Conservation (phyloP, 2,329 filamentous ascomycete genomes). For the Huntiella savannae region DNA sequence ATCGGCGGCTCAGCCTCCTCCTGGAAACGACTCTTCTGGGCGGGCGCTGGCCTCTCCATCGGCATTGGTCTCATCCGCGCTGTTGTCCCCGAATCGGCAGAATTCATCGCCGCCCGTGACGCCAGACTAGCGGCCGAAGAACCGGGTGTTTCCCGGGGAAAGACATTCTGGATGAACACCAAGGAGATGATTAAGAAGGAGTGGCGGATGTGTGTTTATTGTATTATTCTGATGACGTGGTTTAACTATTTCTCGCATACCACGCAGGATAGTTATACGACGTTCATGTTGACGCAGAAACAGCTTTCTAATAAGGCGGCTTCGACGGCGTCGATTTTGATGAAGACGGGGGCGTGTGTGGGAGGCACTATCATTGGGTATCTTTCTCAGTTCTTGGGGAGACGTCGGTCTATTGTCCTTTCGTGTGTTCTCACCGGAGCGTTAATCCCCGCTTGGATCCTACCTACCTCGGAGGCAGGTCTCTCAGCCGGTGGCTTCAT, state of each 20-base stretch:
- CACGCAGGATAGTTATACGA: slow-evolving; percentile 64
- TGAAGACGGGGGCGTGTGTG: slow-evolving; percentile 60
- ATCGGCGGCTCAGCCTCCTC: slow-evolving; percentile 43
- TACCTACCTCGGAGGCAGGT: slow-evolving; percentile 37
- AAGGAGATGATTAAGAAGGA: slow-evolving; percentile 47
- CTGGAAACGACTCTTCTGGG: slow-evolving; percentile 65
- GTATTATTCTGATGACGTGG: slow-evolving; percentile 61
- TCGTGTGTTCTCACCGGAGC: slow-evolving; percentile 39
- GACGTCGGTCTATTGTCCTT: slow-evolving; percentile 46
- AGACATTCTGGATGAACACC: slow-evolving; percentile 56
- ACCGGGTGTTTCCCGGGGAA: slow-evolving; percentile 40
- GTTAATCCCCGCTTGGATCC: slow-evolving; percentile 52
- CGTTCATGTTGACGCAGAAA: slow-evolving; percentile 59
- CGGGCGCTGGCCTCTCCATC: slow-evolving; percentile 48
- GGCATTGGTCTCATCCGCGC: slow-evolving; percentile 48
- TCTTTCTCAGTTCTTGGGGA: slow-evolving; percentile 54
- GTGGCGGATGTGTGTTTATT: slow-evolving; percentile 64
- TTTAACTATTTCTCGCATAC: slow-evolving; percentile 62
- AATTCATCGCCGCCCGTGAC: slow-evolving; percentile 52
- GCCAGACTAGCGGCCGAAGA: slow-evolving; percentile 19
- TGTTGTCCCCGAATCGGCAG: slow-evolving; percentile 53
- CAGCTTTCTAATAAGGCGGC: slow-evolving; percentile 43
- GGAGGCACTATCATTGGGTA: slow-evolving; percentile 59
- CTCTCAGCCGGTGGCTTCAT: slow-evolving; percentile 53
- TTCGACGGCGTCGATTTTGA: slow-evolving; percentile 58